Evolutionary conservation across 495 filamentous ascomycete genomes (phyloP).

Genomic region (Cercophora sp.): DNA sequence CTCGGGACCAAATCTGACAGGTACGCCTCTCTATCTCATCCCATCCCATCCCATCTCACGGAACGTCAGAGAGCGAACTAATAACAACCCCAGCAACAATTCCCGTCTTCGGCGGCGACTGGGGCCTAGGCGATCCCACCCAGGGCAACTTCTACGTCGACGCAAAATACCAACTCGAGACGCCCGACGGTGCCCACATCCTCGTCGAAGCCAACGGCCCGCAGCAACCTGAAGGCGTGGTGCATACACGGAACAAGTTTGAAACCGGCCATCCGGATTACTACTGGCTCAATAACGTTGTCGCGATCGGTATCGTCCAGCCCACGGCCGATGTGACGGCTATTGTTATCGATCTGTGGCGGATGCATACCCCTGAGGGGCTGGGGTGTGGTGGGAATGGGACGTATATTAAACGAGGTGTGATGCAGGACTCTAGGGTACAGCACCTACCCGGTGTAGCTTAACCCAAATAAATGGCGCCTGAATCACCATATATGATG

Average conservation of each 20-base stretch:
- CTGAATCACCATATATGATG: too few species aligned
- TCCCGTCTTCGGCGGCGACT: constrained; percentile 11
- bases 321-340: too few species aligned
- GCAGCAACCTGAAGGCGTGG: neutral
- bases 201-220: constrained; percentile 6
- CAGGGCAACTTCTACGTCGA: constrained; percentile 5
- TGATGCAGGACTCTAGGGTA: too few species aligned
- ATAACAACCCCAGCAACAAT: neutral
- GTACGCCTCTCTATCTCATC: neutral
- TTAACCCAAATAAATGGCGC: too few species aligned
- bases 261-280: constrained; percentile 11
- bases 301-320: constrained; percentile 12
- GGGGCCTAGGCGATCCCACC: constrained; percentile 7
- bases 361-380: too few species aligned
- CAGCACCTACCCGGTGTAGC: too few species aligned
- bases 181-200: constrained; percentile 14
- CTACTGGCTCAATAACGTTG: constrained; percentile 14
- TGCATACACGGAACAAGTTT: constrained; percentile 7
- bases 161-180: constrained; percentile 8
- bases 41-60: neutral
- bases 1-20: constrained; percentile 7
- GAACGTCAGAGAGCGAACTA: neutral
- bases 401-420: too few species aligned
- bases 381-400: too few species aligned
- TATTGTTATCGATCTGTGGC: too few species aligned